Conservation (phyloP, 352 stramenopile species). For the Pythium sp. region DNA sequence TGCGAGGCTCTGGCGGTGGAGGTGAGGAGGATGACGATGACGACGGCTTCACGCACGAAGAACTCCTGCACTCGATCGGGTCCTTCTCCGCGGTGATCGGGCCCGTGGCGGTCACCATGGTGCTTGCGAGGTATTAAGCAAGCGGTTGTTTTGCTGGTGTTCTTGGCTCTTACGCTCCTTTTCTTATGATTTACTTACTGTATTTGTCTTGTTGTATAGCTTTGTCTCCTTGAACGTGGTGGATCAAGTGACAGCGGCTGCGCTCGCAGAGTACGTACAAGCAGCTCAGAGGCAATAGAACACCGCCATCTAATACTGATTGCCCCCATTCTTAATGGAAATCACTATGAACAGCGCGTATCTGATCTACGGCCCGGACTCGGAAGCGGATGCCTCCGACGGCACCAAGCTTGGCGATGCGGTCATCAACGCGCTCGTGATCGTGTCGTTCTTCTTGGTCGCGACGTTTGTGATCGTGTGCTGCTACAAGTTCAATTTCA, state of each 20-base stretch:
- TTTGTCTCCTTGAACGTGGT: conserved; percentile 82
- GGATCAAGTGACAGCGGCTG: conserved; percentile 67
- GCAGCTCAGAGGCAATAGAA: neutral
- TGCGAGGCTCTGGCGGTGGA: neutral
- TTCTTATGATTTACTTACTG: neutral
- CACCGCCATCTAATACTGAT: neutral
- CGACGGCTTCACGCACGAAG: conserved; percentile 68
- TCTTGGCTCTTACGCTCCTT: neutral
- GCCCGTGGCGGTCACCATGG: conserved; percentile 78
- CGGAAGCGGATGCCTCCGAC: conserved; percentile 47
- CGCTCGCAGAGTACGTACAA: conserved; percentile 73
- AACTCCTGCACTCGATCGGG: conserved; percentile 81
- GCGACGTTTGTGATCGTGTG: conserved; percentile 90
- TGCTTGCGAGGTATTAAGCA: conserved; percentile 60
- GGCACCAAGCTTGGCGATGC: conserved; percentile 72
- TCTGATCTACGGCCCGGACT: conserved; percentile 68
- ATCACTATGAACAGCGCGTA: conserved; percentile 47
- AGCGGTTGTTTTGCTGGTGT: neutral
- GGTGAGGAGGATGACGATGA: conserved; percentile 22
- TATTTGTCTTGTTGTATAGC: conserved; percentile 22
- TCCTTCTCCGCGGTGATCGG: conserved; percentile 84
- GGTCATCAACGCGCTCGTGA: conserved; percentile 86
- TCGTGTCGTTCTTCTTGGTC: conserved; percentile 87
- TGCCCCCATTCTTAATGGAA: neutral
- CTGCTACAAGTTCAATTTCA: conserved; percentile 91